Percentiles rank a stretch among this genome's conserved stretches.
Conservation (phyloP, 164 flowering plant species). For the Santalum album region DNA sequence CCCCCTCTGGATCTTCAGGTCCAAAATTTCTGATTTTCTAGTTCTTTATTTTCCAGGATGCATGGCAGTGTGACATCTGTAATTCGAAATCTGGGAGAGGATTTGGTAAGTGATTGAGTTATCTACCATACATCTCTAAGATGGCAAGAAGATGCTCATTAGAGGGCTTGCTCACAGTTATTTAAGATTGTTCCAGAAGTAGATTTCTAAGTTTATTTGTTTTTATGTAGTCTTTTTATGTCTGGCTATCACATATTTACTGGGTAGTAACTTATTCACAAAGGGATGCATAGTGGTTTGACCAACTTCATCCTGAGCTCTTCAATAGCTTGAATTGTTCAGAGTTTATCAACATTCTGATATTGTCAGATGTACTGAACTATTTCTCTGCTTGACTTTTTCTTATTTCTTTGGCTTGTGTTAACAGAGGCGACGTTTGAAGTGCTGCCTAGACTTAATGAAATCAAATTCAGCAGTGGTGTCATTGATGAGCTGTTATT, state of each 20-base stretch:
- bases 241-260: too few relatives aligned
- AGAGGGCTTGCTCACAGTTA: too few relatives aligned
- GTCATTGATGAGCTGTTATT: constrained; percentile 17
- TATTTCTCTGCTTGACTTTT: background rate
- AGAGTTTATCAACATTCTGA: background rate
- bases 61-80: constrained; percentile 44
- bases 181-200: too few relatives aligned
- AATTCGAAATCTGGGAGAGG: constrained; percentile 44
- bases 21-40: background rate
- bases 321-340: too few relatives aligned
- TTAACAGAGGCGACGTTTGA: constrained; percentile 17
- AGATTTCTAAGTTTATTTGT: too few relatives aligned
- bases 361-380: background rate
- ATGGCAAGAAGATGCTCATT: too few relatives aligned
- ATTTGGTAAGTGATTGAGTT: constrained; percentile 37
- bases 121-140: too few relatives aligned
- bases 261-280: too few relatives aligned
- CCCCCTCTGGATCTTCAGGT: background rate
- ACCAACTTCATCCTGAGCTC: too few relatives aligned
- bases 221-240: too few relatives aligned
- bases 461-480: constrained; percentile 20
- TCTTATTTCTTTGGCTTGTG: background rate
- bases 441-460: constrained; percentile 15
- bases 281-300: too few relatives aligned
- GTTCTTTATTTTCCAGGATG: constrained; percentile 10